A percentile compares a stretch with the other conserved stretches of the same genome.
Conservation (phyloP, 352 stramenopile species). For the Pythium sukuiense region DNA sequence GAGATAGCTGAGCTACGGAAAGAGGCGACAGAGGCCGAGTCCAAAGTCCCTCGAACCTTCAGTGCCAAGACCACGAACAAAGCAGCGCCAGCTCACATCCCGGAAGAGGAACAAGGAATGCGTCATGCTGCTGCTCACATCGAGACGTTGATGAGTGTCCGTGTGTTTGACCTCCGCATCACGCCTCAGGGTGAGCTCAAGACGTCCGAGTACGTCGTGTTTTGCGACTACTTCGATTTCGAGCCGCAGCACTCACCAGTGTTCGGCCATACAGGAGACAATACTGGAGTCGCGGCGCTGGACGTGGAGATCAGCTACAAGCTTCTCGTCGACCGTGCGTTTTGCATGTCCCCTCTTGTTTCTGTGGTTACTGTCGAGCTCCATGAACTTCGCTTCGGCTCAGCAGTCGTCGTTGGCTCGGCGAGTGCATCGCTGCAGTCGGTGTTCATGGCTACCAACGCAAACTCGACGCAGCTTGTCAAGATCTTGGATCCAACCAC, state of each 20-base stretch:
- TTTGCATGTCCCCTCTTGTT: constrained; percentile 26
- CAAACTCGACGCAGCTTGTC: constrained; percentile 5
- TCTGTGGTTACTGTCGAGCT: constrained; percentile 29
- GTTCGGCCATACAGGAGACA: constrained; percentile 4
- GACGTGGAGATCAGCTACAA: constrained; percentile 43
- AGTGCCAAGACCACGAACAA: no score
- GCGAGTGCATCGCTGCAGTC: constrained; percentile 10
- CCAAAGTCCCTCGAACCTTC: neutral
- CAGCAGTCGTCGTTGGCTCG: constrained; percentile 16
- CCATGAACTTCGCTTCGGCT: constrained; percentile 15
- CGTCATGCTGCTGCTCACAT: neutral
- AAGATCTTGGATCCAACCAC: constrained; percentile 26
- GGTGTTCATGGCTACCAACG: constrained; percentile 28
- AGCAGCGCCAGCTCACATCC: neutral
- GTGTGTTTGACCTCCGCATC: constrained; percentile 7
- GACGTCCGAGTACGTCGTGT: constrained; percentile 19
- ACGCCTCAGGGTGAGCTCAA: neutral
- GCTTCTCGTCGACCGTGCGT: constrained; percentile 24
- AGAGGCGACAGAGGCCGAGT: constrained; percentile 5
- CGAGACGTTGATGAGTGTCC: constrained; percentile 17
- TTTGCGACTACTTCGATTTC: constrained; percentile 50
- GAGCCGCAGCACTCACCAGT: constrained; percentile 40
- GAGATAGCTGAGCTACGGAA: constrained; percentile 28
- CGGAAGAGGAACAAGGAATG: neutral
- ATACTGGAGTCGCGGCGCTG: neutral